phyloP scores from a whole-genome alignment of 2,329 filamentous ascomycete genomes.

The Neopestalotiopsis clavispora region DNA sequence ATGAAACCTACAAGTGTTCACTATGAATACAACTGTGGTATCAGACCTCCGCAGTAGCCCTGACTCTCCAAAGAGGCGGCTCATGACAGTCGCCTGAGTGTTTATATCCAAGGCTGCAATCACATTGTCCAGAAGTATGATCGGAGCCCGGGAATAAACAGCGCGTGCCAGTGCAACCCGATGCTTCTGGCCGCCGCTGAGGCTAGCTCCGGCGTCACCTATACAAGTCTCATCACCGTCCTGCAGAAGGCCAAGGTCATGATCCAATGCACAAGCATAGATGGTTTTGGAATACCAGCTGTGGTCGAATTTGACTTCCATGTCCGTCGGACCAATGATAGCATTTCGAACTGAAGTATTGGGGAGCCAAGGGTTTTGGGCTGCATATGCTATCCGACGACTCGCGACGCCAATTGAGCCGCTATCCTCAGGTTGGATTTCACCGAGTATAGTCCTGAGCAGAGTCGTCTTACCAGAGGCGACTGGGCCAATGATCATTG shows the following conservation, averaged over 20 bases:
- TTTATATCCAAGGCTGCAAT: slow-evolving; percentile 40
- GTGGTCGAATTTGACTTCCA: neutral
- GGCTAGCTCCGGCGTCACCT: slow-evolving; percentile 48
- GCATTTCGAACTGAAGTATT: neutral
- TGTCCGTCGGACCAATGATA: neutral
- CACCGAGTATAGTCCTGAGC: slow-evolving; percentile 44
- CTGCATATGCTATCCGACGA: neutral
- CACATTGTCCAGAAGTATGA: slow-evolving; percentile 41
- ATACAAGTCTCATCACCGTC: slow-evolving; percentile 43
- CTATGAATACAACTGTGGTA: neutral
- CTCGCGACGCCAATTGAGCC: slow-evolving; percentile 24
- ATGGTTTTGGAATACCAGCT: neutral
- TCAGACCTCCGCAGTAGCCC: neutral
- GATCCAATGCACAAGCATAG: slow-evolving; percentile 3
- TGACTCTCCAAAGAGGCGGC: neutral
- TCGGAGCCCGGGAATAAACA: slow-evolving; percentile 33
- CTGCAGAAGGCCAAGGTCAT: slow-evolving; percentile 17
- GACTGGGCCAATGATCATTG: slow-evolving; percentile 46
- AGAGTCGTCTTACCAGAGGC: slow-evolving; percentile 51
- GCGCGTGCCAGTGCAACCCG: slow-evolving; percentile 41
- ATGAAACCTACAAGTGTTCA: neutral
- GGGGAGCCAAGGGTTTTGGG: slow-evolving; percentile 7
- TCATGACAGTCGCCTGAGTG: slow-evolving; percentile 27
- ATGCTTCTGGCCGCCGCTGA: slow-evolving; percentile 53
- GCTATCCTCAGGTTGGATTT: slow-evolving; percentile 35